Percentiles rank a stretch among this genome's conserved stretches.
Evolutionary conservation across 2,329 filamentous ascomycete species (phyloP).

Genomic region (Daldinia sp.): DNA sequence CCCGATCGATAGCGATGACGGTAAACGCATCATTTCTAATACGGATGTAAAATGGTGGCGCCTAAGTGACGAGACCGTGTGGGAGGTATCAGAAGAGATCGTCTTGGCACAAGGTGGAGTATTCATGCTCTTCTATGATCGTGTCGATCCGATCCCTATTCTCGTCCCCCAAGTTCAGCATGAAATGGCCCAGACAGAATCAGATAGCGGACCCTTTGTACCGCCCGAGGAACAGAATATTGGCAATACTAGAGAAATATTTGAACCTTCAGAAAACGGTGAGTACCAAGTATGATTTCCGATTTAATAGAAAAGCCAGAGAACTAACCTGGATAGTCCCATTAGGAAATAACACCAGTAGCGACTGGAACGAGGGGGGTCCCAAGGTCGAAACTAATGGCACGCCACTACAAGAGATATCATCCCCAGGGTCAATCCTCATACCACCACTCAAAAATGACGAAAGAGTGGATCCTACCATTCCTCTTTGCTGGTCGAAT

Average conservation of each 20-base stretch:
- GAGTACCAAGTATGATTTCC: no score
- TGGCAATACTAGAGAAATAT: neutral
- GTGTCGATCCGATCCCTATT: constrained; percentile 63
- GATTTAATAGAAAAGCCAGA: no score
- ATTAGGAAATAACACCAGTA: neutral
- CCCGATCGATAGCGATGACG: constrained; percentile 29
- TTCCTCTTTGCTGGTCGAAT: constrained; percentile 42
- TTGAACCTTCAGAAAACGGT: neutral
- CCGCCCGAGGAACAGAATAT: neutral
- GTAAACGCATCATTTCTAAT: constrained; percentile 23
- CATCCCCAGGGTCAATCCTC: constrained; percentile 52
- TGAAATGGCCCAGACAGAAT: constrained; percentile 16
- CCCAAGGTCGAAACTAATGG: neutral
- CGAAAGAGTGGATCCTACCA: constrained; percentile 41
- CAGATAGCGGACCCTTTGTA: neutral
- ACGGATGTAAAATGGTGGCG: constrained; percentile 78
- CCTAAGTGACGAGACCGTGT: constrained; percentile 88
- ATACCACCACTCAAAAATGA: constrained; percentile 55
- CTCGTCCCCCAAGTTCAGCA: constrained; percentile 45
- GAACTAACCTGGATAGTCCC: neutral
- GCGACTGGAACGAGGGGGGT: neutral
- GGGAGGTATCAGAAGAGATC: constrained; percentile 73
- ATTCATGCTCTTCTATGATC: constrained; percentile 98
- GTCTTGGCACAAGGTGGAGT: constrained; percentile 82
- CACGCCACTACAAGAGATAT: neutral